Percentiles rank a stretch among this genome's conserved stretches.
These are phyloP conservation scores for Beauveria sp. DNA, from an alignment of 2,329 filamentous ascomycete species.

Conservation along the genomic window DNA sequence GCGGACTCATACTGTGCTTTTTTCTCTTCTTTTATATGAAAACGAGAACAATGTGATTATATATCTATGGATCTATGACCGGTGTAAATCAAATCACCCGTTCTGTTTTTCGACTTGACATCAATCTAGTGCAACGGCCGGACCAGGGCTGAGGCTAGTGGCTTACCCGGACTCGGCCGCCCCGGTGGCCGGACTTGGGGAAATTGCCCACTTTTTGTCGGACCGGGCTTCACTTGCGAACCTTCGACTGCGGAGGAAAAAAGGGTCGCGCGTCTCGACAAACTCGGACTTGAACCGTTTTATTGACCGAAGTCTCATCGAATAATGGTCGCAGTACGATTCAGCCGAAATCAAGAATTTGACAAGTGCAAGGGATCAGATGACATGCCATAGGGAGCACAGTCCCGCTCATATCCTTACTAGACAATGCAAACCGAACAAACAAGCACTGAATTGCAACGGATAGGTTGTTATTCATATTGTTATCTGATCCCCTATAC, in stretches of 20 bases:
- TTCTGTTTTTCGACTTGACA: too few relatives aligned
- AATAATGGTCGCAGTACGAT: background rate
- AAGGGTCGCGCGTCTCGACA: background rate
- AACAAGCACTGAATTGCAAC: background rate
- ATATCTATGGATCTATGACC: too few relatives aligned
- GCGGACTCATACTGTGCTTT: too few relatives aligned
- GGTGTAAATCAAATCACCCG: too few relatives aligned
- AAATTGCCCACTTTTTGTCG: slow-evolving; percentile 6
- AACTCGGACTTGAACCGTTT: background rate
- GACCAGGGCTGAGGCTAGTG: background rate
- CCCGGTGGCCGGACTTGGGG: background rate
- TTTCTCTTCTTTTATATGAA: too few relatives aligned
- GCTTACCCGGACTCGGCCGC: background rate
- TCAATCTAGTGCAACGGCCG: too few relatives aligned
- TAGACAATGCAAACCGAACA: too few relatives aligned
- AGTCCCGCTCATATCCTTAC: too few relatives aligned
- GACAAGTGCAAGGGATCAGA: background rate
- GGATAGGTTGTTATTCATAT: slow-evolving; percentile 7
- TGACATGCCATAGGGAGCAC: too few relatives aligned
- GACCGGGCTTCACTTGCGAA: background rate
- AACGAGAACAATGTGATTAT: background rate
- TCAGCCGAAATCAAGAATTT: background rate
- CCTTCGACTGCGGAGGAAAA: background rate
- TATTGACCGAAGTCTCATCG: background rate
- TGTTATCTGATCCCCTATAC: slow-evolving; percentile 3